Evolutionary conservation across 2,329 filamentous ascomycete genomes (phyloP), one percentile per base, ranked within the genome.

Genomic region (Beauveria sp.): DNA sequence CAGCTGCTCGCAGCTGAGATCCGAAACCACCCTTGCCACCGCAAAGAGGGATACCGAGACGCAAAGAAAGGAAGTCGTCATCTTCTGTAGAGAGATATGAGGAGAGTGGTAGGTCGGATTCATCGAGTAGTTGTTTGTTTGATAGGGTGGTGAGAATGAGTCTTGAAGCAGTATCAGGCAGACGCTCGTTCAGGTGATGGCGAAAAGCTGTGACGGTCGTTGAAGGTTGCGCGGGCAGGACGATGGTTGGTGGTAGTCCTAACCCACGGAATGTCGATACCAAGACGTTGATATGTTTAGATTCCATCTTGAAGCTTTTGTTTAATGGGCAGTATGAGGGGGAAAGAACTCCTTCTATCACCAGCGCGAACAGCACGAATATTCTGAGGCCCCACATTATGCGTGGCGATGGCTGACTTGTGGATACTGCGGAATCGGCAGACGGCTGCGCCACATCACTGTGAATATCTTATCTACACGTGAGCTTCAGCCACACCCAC

Each of bases 11-110:
- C 43, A 99, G 86, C 74, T 99, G 96, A 2, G 93, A 97, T 59
- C 94, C 94, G 72, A 99, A 99, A 70, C 94, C 94, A 74, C 94
- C 94, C 72, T 99, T 99, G 71, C 96, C 96, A 77, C 96, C 94
- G 67, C 88, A 90, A 44, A 97, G 77, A 6, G 89, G 89, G 2
- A 88, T 80, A 7, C 86, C 88, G 34, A 99, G 84, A 59, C 92
- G 90, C 4, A 99, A 82, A 0, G 92, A 88, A 18, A 99, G 80
- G 66, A 97, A 87, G 40, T 85, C 85, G 77, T 89, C 84, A 58
- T 82, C 64, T 5, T 69, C 67, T 40, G 73, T 70, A 3, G 81
- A 77, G 43, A 94, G 80, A 22, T 92, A 81, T 14, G 80, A 79
- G 12, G 84, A 83, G 30, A 96, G 77, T 2, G 83, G 79, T 0